Evolutionary conservation across 768 basidiomycete species (phyloP).

Genomic region (Neoboletus magnificus): DNA sequence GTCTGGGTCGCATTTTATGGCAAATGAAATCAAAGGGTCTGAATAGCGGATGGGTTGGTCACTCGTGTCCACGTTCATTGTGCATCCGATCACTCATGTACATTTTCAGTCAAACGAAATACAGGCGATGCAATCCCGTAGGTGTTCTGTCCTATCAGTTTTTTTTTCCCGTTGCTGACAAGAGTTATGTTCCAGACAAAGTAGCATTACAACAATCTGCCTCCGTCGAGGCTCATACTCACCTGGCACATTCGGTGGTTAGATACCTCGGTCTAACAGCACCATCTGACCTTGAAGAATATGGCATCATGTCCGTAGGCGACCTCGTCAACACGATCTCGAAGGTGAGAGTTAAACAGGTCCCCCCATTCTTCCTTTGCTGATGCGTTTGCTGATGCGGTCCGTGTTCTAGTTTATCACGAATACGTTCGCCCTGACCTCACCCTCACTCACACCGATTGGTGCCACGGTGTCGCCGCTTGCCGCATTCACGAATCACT

Average conservation of each 20-base stretch:
- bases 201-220: slow-evolving; percentile 43
- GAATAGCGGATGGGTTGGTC: slow-evolving; percentile 55
- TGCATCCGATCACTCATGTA: not conserved
- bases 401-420: slow-evolving; percentile 67
- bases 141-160: slow-evolving; percentile 23
- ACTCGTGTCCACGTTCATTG: not conserved
- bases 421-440: slow-evolving; percentile 86
- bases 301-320: slow-evolving; percentile 51
- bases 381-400: too few relatives aligned
- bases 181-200: slow-evolving; percentile 45
- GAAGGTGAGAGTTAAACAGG: slow-evolving; percentile 43
- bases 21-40: slow-evolving; percentile 51
- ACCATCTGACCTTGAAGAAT: slow-evolving; percentile 55
- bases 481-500: slow-evolving; percentile 83
- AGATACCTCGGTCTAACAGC: slow-evolving; percentile 63
- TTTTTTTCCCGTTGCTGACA: not conserved
- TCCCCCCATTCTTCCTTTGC: not conserved
- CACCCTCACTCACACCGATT: slow-evolving; percentile 72
- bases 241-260: slow-evolving; percentile 71
- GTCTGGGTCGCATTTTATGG: slow-evolving; percentile 76
- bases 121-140: slow-evolving; percentile 74
- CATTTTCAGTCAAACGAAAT: slow-evolving; percentile 55
- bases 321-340: slow-evolving; percentile 73
- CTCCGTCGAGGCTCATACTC: slow-evolving; percentile 55
- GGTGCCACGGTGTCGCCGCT: slow-evolving; percentile 82